These are phyloP conservation scores for Brettanomyces bruxellensis DNA, from an alignment of 805 yeast species.

Conservation along the genomic window DNA sequence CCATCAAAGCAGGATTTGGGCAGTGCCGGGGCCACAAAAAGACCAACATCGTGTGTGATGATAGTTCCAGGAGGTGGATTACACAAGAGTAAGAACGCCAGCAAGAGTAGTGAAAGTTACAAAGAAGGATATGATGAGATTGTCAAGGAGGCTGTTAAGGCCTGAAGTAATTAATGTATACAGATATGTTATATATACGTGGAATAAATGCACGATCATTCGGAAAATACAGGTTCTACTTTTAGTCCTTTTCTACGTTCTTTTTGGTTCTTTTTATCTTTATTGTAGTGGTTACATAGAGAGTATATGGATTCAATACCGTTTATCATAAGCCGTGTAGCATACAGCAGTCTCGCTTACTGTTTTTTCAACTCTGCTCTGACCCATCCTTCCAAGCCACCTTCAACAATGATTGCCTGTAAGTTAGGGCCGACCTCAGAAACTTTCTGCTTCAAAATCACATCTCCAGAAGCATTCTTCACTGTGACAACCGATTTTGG, in stretches of 20 bases:
- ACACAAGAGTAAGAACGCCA: slow-evolving; percentile 51
- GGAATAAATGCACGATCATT: background rate
- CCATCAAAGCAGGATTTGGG: slow-evolving; percentile 98
- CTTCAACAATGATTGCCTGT: slow-evolving; percentile 94
- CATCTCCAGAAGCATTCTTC: slow-evolving; percentile 50
- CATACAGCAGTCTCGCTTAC: too few relatives aligned
- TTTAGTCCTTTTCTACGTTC: background rate
- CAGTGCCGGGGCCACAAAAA: slow-evolving; percentile 97
- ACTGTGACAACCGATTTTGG: slow-evolving; percentile 75
- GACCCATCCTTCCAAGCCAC: slow-evolving; percentile 99
- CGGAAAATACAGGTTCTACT: background rate
- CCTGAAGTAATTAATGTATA: background rate
- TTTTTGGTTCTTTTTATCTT: background rate
- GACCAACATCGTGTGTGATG: slow-evolving; percentile 98
- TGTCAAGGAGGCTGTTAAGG: slow-evolving; percentile 54
- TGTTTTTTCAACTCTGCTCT: slow-evolving; percentile 47
- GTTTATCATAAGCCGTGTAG: slow-evolving; percentile 5
- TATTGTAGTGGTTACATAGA: too few relatives aligned
- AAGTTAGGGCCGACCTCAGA: slow-evolving; percentile 93
- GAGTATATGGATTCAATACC: background rate
- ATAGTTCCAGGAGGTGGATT: slow-evolving; percentile 92
- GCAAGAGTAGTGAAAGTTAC: slow-evolving; percentile 74
- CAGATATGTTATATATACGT: background rate
- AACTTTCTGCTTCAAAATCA: slow-evolving; percentile 74
- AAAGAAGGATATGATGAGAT: slow-evolving; percentile 89